Percentiles rank a stretch among this genome's conserved stretches.
These are phyloP conservation scores for Xylaria longipes DNA, from an alignment of 495 filamentous ascomycete genomes.

Conservation along the genomic window DNA sequence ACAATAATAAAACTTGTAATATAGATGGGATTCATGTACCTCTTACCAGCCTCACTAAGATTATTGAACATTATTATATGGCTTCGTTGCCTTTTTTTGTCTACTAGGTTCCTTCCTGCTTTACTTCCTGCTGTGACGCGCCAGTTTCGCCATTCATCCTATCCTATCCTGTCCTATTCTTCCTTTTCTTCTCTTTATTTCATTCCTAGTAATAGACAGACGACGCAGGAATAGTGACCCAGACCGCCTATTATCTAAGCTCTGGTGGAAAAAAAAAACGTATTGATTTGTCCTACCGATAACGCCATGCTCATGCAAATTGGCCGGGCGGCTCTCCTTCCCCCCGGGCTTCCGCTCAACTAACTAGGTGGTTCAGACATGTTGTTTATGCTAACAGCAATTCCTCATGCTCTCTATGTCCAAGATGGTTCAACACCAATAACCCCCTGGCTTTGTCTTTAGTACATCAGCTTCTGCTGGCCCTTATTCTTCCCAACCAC, in stretches of 20 bases:
- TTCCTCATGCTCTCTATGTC: constrained; percentile 20
- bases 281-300: constrained; percentile 33
- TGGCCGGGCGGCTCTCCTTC: constrained; percentile 26
- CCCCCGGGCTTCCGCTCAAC: constrained; percentile 23
- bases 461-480: constrained; percentile 31
- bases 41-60: neutral
- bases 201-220: neutral
- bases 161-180: neutral
- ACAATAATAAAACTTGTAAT: neutral
- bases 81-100: neutral
- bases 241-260: constrained; percentile 15
- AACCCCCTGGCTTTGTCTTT: constrained; percentile 1
- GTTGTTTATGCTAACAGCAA: constrained; percentile 1
- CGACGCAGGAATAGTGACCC: neutral
- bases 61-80: neutral
- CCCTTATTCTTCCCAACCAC: constrained; percentile 52
- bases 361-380: constrained; percentile 28
- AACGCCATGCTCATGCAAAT: constrained; percentile 47
- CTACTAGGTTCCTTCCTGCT: neutral
- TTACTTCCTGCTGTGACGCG: neutral
- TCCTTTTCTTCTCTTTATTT: neutral
- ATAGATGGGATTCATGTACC: neutral
- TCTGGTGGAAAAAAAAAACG: constrained; percentile 22
- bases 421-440: constrained; percentile 13
- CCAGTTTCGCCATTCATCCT: neutral